Percentiles rank a stretch among this genome's conserved stretches.
Evolutionary conservation across 2,329 filamentous ascomycete species (phyloP).

Genomic region (Verticillium dahliae): DNA sequence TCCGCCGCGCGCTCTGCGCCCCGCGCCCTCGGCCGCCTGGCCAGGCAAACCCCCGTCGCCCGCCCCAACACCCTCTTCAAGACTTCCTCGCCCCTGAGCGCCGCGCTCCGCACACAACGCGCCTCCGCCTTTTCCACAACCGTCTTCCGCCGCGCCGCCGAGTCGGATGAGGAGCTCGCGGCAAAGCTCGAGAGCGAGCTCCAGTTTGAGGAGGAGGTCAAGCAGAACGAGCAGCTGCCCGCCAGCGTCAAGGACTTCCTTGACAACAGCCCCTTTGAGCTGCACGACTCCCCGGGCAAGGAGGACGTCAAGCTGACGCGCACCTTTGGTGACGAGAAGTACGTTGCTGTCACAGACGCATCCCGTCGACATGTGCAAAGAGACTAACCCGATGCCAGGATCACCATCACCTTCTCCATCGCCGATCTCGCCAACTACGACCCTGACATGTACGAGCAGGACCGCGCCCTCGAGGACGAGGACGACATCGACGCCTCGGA

Average conservation of each 20-base stretch:
- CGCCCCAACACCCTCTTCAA: conserved; percentile 43
- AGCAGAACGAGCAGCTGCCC: conserved; percentile 64
- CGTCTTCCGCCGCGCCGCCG: conserved; percentile 33
- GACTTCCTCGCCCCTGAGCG: conserved; percentile 29
- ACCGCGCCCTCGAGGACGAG: conserved; percentile 48
- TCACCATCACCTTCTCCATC: conserved; percentile 78
- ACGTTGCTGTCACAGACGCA: conserved; percentile 23
- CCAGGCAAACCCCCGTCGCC: conserved; percentile 40
- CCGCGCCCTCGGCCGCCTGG: conserved; percentile 53
- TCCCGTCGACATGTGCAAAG: not conserved
- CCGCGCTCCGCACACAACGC: conserved; percentile 28
- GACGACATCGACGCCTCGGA: conserved; percentile 34
- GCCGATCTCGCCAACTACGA: conserved; percentile 68
- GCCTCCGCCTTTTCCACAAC: conserved; percentile 43
- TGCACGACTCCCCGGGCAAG: conserved; percentile 74
- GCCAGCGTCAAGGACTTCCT: conserved; percentile 82
- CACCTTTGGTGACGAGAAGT: conserved; percentile 84
- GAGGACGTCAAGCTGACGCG: conserved; percentile 84
- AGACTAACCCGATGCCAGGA: conserved; percentile 38
- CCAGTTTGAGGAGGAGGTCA: conserved; percentile 75
- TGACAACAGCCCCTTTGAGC: conserved; percentile 76
- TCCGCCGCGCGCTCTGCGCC: conserved; percentile 60
- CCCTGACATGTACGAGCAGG: conserved; percentile 52
- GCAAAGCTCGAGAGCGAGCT: conserved; percentile 83
- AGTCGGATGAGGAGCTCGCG: conserved; percentile 72